Percentiles rank a stretch among this genome's conserved stretches.
Evolutionary conservation across 2,329 filamentous ascomycete genomes (phyloP).

Genomic region (Diaporthe destruens): DNA sequence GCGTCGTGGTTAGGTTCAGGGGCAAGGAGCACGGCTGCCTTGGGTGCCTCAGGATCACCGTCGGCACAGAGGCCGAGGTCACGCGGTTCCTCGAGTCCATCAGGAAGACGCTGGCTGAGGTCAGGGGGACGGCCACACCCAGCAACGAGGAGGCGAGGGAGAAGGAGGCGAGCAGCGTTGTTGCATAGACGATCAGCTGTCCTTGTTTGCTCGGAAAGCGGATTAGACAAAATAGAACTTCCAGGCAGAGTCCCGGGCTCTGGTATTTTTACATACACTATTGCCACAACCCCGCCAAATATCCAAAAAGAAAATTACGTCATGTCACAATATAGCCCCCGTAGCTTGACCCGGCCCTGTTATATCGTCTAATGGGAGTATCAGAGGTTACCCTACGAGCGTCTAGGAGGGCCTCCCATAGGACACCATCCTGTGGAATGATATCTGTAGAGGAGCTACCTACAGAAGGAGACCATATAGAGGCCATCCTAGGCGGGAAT

Average conservation of each 20-base stretch:
- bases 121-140: conserved; percentile 51
- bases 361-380: too few species aligned
- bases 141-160: conserved; percentile 54
- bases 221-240: conserved; percentile 31
- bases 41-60: conserved; percentile 90
- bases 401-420: too few species aligned
- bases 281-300: too few species aligned
- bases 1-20: conserved; percentile 93
- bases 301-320: too few species aligned
- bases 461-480: too few species aligned
- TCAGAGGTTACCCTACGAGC: too few species aligned
- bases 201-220: neutral
- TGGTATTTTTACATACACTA: neutral
- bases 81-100: conserved; percentile 81
- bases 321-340: too few species aligned
- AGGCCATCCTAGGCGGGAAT: too few species aligned
- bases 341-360: too few species aligned
- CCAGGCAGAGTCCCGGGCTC: neutral
- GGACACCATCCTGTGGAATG: too few species aligned
- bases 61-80: conserved; percentile 91
- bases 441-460: too few species aligned
- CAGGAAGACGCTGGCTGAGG: conserved; percentile 60
- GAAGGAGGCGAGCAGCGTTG: conserved; percentile 51
- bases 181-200: conserved; percentile 48
- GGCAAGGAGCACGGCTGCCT: conserved; percentile 92